These are phyloP conservation scores for Cadophora malorum DNA, from an alignment of 2,329 filamentous ascomycete genomes.

Conservation along the genomic window DNA sequence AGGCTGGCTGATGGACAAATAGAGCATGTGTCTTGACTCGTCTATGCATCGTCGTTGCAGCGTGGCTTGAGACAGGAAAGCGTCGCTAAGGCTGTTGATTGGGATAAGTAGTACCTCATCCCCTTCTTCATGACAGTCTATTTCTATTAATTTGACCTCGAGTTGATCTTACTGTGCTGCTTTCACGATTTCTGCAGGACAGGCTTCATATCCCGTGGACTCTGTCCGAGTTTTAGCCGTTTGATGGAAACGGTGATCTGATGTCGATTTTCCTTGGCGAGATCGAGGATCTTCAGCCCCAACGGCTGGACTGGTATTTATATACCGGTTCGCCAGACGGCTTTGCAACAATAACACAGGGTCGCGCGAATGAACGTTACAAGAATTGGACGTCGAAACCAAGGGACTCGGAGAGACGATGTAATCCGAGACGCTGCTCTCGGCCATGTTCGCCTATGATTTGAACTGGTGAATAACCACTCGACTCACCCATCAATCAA, in stretches of 20 bases:
- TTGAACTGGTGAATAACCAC: too few relatives aligned
- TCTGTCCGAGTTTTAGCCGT: constrained; percentile 16
- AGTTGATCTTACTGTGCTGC: neutral
- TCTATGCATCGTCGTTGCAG: neutral
- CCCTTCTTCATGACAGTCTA: neutral
- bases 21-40: neutral
- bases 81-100: neutral
- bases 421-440: neutral
- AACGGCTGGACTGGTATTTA: neutral
- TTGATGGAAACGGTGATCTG: constrained; percentile 2
- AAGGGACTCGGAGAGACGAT: neutral
- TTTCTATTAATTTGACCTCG: neutral
- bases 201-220: constrained; percentile 8
- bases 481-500: too few relatives aligned
- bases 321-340: neutral
- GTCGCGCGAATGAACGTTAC: too few relatives aligned
- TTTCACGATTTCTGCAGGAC: neutral
- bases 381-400: neutral
- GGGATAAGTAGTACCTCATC: constrained; percentile 1
- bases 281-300: constrained; percentile 3
- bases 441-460: too few relatives aligned
- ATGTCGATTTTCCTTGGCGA: neutral
- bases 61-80: neutral
- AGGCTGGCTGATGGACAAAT: constrained; percentile 11
- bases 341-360: neutral